phyloP scores from a whole-genome alignment of 805 yeast genomes.

The Starmerella stigmatis region DNA sequence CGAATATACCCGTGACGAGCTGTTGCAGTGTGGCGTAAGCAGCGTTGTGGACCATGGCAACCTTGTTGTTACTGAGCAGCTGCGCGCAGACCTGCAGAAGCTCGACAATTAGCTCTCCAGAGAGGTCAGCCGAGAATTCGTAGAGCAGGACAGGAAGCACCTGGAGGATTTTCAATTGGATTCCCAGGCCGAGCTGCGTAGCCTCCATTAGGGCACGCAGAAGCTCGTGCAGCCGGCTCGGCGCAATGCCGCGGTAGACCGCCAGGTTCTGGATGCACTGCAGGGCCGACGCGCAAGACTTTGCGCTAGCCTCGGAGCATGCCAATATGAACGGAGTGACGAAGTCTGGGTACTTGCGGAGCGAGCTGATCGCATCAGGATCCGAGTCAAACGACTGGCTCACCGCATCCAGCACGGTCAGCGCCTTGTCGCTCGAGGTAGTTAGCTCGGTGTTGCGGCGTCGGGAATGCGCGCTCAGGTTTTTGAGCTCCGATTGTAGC shows the following conservation, averaged over 20 bases:
- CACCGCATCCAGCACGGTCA: slow-evolving; percentile 18
- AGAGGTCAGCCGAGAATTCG: slow-evolving; percentile 46
- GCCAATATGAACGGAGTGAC: slow-evolving; percentile 61
- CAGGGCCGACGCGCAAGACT: slow-evolving; percentile 58
- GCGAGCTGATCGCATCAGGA: slow-evolving; percentile 5
- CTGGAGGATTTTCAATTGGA: slow-evolving; percentile 78
- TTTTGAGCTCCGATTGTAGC: slow-evolving; percentile 47
- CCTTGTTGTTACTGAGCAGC: slow-evolving; percentile 56
- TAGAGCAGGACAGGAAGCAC: slow-evolving; percentile 65
- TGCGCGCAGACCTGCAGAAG: slow-evolving; percentile 60
- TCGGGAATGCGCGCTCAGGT: slow-evolving; percentile 57
- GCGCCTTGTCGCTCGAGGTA: slow-evolving; percentile 26
- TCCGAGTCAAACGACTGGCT: slow-evolving; percentile 13
- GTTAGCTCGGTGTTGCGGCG: slow-evolving; percentile 61
- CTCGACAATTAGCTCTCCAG: slow-evolving; percentile 46
- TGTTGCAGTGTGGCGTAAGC: slow-evolving; percentile 92
- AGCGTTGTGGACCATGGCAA: slow-evolving; percentile 71
- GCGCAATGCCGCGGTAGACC: slow-evolving; percentile 44
- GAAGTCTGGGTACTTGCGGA: slow-evolving; percentile 38
- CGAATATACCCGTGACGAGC: slow-evolving; percentile 66
- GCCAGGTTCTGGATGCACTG: slow-evolving; percentile 60
- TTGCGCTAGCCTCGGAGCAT: slow-evolving; percentile 64
- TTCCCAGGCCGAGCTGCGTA: slow-evolving; percentile 63
- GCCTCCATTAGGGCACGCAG: slow-evolving; percentile 64
- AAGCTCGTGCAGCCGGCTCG: slow-evolving; percentile 40